Base-by-base conservation (phyloP, 179 eudicot species). In the Beta macrorhiza region DNA sequence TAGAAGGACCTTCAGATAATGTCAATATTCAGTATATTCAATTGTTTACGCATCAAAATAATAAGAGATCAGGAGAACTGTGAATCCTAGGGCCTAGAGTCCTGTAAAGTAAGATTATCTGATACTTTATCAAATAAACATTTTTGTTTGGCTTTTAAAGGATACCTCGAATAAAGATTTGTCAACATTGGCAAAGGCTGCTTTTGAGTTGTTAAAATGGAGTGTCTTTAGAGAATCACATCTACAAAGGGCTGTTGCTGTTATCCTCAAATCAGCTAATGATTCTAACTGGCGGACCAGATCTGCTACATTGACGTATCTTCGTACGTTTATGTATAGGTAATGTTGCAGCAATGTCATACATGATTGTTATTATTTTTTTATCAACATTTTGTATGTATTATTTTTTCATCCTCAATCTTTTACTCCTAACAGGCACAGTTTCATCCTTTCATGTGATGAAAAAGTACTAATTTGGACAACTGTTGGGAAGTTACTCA, bases 201-300 rank as follows among this genome's bases (percentile, higher is more conserved):
- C 98, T 82, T 97, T 97, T 86, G 97, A 93, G 75, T 87, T 97
- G 80, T 89, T 95, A 56, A 97, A 95, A 82, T 97, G 99, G 99
- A 88, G 89, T 85, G 88, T 92, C 64, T 86, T 89, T 64, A 80
- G 84, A 79, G 93, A 82, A 62, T 89, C 97, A 69, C 89, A 93
- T 88, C 94, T 95, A 74, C 93, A 85, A 83, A 92, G 86, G 81
- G 93, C 91, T 77, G 93, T 97, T 82, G 88, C 89, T n/a, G 87
- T 91, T 78, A 85, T 95, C 83, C 87, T 95, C 74, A 82, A 92
- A 76, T 89, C 95, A 84, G 93, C 95, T 76, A 85, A 75, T 87
- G 99, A 97, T 92, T 83, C 95, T 49, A 97, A 97, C 83, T 97
- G 99, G 99, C 92, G 98, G 79, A 95, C 96, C 25, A 92, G 99